Evolutionary conservation across 2,329 filamentous ascomycete species (phyloP).

Genomic region (Colletotrichum karsti): DNA sequence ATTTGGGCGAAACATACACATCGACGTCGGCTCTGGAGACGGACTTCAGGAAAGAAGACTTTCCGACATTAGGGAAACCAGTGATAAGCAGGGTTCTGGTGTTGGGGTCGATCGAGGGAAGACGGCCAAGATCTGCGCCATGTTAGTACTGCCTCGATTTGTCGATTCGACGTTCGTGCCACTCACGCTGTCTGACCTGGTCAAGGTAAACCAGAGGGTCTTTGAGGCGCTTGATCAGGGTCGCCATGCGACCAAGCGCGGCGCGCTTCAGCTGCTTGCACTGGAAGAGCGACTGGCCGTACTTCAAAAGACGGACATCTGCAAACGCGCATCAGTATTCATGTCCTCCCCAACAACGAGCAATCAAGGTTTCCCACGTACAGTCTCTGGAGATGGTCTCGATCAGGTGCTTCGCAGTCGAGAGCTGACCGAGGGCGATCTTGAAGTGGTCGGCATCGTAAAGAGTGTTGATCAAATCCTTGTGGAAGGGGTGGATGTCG

Average conservation of each 20-base stretch:
- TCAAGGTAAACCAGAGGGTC: constrained; percentile 69
- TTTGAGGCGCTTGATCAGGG: constrained; percentile 92
- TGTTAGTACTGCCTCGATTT: not conserved
- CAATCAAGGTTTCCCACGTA: not conserved
- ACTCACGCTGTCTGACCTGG: constrained; percentile 53
- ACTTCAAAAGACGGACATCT: constrained; percentile 81
- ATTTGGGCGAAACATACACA: not conserved
- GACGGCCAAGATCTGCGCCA: constrained; percentile 84
- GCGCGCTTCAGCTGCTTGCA: constrained; percentile 99
- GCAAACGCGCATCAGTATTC: constrained; percentile 3
- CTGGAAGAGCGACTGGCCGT: constrained; percentile 96
- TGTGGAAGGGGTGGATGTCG: constrained; percentile 91
- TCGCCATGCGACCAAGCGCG: constrained; percentile 97
- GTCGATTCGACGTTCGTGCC: constrained; percentile 44
- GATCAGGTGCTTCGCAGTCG: constrained; percentile 94
- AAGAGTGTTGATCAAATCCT: constrained; percentile 93
- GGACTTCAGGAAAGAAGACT: constrained; percentile 89
- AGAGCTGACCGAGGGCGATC: constrained; percentile 94
- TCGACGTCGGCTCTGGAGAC: constrained; percentile 27
- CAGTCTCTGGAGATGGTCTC: constrained; percentile 95
- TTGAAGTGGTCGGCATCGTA: constrained; percentile 99
- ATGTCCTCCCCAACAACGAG: not conserved
- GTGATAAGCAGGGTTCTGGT: constrained; percentile 96
- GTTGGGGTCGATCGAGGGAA: constrained; percentile 98
- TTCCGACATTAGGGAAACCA: constrained; percentile 97